phyloP scores from a whole-genome alignment of 257 asterid genomes.

The Agastache rugosa region DNA sequence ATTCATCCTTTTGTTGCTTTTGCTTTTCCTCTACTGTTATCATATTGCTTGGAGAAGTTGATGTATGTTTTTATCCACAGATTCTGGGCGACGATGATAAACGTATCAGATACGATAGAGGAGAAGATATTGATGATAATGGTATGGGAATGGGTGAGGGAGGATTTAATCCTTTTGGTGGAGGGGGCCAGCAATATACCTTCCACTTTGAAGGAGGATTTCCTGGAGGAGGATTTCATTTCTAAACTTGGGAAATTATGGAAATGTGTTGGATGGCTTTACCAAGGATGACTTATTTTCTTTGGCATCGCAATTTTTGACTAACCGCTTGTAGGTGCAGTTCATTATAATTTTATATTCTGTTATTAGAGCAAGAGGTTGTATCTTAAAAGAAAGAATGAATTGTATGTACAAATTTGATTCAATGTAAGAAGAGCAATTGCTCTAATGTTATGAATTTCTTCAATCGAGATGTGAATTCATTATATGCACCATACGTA shows the following conservation, averaged over 20 bases:
- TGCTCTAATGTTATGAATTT: not conserved
- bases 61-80: constrained; percentile 45
- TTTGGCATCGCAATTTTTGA: constrained; percentile 42
- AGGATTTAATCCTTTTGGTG: constrained; percentile 79
- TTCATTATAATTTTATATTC: constrained; percentile 25
- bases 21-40: not conserved
- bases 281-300: constrained; percentile 26
- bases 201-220: constrained; percentile 94
- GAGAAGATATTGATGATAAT: constrained; percentile 81
- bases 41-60: not conserved
- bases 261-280: constrained; percentile 25
- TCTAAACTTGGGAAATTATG: constrained; percentile 43
- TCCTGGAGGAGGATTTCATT: constrained; percentile 71
- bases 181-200: constrained; percentile 83
- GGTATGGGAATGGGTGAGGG: constrained; percentile 87
- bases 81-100: constrained; percentile 86
- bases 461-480: not conserved
- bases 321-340: constrained; percentile 33
- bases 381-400: constrained; percentile 32
- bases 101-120: constrained; percentile 79
- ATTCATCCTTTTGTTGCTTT: not conserved
- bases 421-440: constrained; percentile 14
- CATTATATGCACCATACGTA: not conserved
- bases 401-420: constrained; percentile 38
- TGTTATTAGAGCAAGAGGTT: constrained; percentile 29